Percentiles rank a stretch among this genome's conserved stretches.
Conservation (phyloP, 352 stramenopile genomes). For the Nothophytophthora sp. region DNA sequence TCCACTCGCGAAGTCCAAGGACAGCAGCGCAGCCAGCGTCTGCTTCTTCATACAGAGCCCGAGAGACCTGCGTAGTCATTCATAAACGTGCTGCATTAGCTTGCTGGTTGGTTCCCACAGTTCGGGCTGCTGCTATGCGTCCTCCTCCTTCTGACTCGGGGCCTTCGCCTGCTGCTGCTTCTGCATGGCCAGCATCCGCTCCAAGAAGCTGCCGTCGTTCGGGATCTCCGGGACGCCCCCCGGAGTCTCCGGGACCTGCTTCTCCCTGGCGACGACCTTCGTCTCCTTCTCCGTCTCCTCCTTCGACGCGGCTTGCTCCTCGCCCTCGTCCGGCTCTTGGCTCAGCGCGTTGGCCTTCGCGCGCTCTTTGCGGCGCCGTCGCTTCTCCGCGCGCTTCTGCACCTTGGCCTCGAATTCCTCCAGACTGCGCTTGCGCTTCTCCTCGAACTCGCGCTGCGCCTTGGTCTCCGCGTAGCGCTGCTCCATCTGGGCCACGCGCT, state of each 20-base stretch:
- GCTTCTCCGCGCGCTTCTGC: conserved; percentile 76
- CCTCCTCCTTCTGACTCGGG: not conserved
- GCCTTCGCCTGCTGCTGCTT: conserved; percentile 30
- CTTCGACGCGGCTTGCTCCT: conserved; percentile 24
- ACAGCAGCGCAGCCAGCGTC: not conserved
- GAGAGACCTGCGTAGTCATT: too few species aligned
- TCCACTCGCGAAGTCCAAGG: not conserved
- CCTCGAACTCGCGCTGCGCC: conserved; percentile 67
- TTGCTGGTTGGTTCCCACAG: not conserved
- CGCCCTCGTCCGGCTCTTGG: conserved; percentile 14
- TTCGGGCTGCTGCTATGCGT: too few species aligned
- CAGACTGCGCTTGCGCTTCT: conserved; percentile 59
- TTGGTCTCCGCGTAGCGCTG: conserved; percentile 68
- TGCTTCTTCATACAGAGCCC: conserved; percentile 9
- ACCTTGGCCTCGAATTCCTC: conserved; percentile 71
- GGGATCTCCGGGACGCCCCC: conserved; percentile 75
- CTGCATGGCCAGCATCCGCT: conserved; percentile 68
- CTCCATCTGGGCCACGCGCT: conserved; percentile 91
- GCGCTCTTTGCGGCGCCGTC: conserved; percentile 72
- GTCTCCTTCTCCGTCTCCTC: conserved; percentile 17
- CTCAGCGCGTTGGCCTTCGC: conserved; percentile 48
- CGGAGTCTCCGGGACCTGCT: conserved; percentile 49
- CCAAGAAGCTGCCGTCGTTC: conserved; percentile 83
- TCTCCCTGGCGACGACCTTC: conserved; percentile 8
- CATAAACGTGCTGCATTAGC: not conserved